phyloP scores from a whole-genome alignment of 2,329 filamentous ascomycete species.

The Neopestalotiopsis rosae region DNA sequence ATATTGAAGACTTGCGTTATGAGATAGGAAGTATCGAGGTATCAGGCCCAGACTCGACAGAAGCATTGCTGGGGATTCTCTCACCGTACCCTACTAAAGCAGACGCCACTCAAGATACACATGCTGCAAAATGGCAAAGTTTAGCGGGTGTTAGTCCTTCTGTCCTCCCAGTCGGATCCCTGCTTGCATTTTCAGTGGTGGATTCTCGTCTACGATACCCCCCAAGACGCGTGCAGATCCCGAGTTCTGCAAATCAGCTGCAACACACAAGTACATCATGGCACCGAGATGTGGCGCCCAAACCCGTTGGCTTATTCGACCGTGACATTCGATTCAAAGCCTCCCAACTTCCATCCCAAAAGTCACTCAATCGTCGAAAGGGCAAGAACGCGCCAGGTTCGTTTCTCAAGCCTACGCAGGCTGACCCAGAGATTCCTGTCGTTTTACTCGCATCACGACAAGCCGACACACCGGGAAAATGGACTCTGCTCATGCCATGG shows the following conservation, averaged over 20 bases:
- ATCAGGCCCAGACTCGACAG: conserved; percentile 74
- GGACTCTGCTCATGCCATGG: conserved; percentile 89
- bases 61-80: conserved; percentile 75
- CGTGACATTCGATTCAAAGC: conserved; percentile 69
- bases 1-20: conserved; percentile 72
- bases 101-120: conserved; percentile 39
- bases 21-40: conserved; percentile 67
- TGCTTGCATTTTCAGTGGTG: conserved; percentile 74
- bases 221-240: conserved; percentile 57
- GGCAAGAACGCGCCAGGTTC: conserved; percentile 66
- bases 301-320: conserved; percentile 67
- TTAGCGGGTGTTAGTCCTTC: conserved; percentile 67
- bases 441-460: conserved; percentile 69
- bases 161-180: conserved; percentile 69
- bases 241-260: conserved; percentile 36
- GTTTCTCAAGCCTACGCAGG: conserved; percentile 58
- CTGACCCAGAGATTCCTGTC: conserved; percentile 80
- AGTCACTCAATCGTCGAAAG: conserved; percentile 80
- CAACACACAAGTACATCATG: conserved; percentile 40
- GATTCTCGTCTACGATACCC: conserved; percentile 86
- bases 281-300: conserved; percentile 60
- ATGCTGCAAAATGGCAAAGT: conserved; percentile 55
- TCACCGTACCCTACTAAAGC: conserved; percentile 50
- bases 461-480: conserved; percentile 63
- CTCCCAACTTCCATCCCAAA: conserved; percentile 73